Conservation (phyloP, 768 basidiomycete species). For the Filobasidium wieringae region DNA sequence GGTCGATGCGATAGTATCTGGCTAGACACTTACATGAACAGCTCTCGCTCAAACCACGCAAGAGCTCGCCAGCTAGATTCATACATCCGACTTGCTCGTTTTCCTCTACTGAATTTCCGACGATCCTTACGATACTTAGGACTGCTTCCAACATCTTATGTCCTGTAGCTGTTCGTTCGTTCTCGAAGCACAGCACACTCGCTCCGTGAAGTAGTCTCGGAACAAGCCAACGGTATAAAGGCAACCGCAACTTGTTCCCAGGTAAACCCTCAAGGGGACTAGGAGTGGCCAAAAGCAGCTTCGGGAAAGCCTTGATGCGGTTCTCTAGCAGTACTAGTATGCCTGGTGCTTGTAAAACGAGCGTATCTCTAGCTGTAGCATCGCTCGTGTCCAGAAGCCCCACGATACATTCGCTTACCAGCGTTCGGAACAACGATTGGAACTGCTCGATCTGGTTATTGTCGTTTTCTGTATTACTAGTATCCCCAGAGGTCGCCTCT, state of each 20-base stretch:
- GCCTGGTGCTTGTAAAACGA: background rate
- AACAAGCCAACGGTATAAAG: constrained; percentile 30
- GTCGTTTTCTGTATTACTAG: background rate
- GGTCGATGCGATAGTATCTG: background rate
- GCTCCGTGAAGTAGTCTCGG: constrained; percentile 16
- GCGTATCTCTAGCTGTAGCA: background rate
- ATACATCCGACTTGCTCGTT: constrained; percentile 9
- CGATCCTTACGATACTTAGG: background rate
- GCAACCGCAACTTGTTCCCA: constrained; percentile 7
- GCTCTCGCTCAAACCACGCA: constrained; percentile 11
- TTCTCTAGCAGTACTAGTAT: background rate
- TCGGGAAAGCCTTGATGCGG: background rate
- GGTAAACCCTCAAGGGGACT: background rate
- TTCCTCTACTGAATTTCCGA: constrained; percentile 18
- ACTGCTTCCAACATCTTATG: constrained; percentile 13
- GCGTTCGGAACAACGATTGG: constrained; percentile 2
- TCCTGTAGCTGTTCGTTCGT: background rate
- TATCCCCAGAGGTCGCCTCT: background rate
- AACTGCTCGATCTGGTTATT: constrained; percentile 3
- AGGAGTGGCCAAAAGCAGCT: background rate
- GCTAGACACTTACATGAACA: constrained; percentile 11
- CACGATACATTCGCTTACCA: constrained; percentile 4
- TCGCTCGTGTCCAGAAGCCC: constrained; percentile 6
- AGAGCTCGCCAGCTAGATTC: constrained; percentile 2
- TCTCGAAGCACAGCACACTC: background rate